Evolutionary conservation across 306 rosid genomes (phyloP).

Genomic region (Fragaria ananassa): DNA sequence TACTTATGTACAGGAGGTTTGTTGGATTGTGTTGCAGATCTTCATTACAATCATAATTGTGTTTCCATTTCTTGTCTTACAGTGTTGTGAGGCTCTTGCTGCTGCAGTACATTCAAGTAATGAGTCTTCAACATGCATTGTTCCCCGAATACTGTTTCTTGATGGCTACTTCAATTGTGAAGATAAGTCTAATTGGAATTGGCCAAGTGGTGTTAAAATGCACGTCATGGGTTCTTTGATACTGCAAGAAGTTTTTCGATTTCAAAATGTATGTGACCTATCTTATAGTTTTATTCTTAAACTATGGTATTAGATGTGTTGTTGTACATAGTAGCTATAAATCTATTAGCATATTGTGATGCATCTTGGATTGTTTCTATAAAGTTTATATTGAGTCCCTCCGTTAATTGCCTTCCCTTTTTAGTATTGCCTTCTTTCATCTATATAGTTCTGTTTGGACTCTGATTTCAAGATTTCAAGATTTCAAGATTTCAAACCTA

Average conservation of each 20-base stretch:
- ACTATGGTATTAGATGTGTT: neutral
- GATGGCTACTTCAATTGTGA: constrained; percentile 61
- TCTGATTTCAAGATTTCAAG: neutral
- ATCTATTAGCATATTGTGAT: neutral
- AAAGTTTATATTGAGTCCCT: neutral
- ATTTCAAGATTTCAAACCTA: neutral
- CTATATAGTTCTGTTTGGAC: neutral
- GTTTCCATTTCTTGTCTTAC: constrained; percentile 30
- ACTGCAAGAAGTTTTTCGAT: constrained; percentile 65
- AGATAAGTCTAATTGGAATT: constrained; percentile 73
- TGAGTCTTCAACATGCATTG: constrained; percentile 59
- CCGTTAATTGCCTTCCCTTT: neutral
- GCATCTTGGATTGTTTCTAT: neutral
- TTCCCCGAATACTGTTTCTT: constrained; percentile 78
- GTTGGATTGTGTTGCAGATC: constrained; percentile 14
- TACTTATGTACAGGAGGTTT: constrained; percentile 7
- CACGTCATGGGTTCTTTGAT: constrained; percentile 77
- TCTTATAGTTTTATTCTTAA: neutral
- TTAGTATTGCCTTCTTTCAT: neutral
- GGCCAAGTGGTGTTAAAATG: constrained; percentile 60
- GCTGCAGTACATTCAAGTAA: constrained; percentile 53
- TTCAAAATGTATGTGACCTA: constrained; percentile 35
- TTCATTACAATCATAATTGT: constrained; percentile 13
- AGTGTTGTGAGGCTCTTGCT: constrained; percentile 82
- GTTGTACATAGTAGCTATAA: neutral